phyloP scores from a whole-genome alignment of 2,329 filamentous ascomycete species.

The Pseudogymnoascus sp. region DNA sequence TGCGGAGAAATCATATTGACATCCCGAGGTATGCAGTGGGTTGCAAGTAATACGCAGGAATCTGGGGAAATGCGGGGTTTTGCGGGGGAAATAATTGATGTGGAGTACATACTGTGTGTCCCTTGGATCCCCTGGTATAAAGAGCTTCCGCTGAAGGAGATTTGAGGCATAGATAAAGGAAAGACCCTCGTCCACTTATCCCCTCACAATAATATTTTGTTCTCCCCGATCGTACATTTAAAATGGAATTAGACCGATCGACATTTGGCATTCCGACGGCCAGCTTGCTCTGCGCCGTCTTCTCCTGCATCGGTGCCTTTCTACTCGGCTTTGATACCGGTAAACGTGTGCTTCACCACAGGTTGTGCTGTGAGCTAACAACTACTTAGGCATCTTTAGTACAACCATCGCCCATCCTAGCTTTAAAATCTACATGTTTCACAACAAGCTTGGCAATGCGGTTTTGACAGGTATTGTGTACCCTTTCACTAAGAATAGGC shows the following conservation, averaged over 20 bases:
- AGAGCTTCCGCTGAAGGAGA: background rate
- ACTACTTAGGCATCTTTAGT: background rate
- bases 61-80: background rate
- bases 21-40: background rate
- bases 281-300: background rate
- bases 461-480: background rate
- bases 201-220: background rate
- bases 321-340: background rate
- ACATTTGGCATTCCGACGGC: background rate
- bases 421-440: background rate
- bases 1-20: background rate
- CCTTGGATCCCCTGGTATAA: background rate
- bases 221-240: background rate
- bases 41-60: background rate
- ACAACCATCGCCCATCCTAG: background rate
- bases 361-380: background rate
- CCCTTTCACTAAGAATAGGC: background rate
- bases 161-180: background rate
- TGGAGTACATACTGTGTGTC: background rate
- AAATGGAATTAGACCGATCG: background rate
- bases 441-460: background rate
- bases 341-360: background rate
- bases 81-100: background rate
- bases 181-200: background rate
- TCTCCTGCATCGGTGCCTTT: background rate